phyloP scores from a whole-genome alignment of 345 rosid genomes.

The Mercurialis annua region DNA sequence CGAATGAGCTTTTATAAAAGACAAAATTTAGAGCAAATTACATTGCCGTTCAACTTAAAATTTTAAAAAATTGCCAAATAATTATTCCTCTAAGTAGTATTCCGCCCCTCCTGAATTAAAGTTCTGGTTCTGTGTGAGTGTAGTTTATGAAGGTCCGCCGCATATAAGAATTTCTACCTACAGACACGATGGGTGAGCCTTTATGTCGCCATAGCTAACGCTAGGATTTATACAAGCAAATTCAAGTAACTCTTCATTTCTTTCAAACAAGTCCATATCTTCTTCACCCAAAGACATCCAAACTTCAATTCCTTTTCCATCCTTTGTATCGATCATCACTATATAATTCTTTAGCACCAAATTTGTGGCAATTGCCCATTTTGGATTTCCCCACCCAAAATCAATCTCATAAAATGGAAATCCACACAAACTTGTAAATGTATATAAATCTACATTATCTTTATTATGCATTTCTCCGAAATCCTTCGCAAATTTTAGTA shows the following conservation, averaged over 20 bases:
- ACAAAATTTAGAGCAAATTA: too few relatives aligned
- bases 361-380: background rate
- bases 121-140: too few relatives aligned
- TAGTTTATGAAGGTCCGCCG: too few relatives aligned
- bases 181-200: too few relatives aligned
- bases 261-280: background rate
- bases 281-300: constrained; percentile 11
- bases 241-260: constrained; percentile 7
- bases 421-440: constrained; percentile 5
- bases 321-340: constrained; percentile 2
- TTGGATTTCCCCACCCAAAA: constrained; percentile 16
- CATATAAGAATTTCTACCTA: too few relatives aligned
- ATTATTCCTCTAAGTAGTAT: too few relatives aligned
- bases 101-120: too few relatives aligned
- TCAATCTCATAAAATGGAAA: constrained; percentile 7
- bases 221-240: constrained; percentile 14
- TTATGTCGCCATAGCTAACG: background rate
- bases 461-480: background rate
- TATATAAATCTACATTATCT: background rate
- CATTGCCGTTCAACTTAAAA: too few relatives aligned
- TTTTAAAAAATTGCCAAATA: too few relatives aligned
- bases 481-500: background rate
- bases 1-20: too few relatives aligned
- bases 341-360: constrained; percentile 9
- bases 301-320: constrained; percentile 2